phyloP scores from a whole-genome alignment of 23 red algal species.

The Chondrus crispus region DNA sequence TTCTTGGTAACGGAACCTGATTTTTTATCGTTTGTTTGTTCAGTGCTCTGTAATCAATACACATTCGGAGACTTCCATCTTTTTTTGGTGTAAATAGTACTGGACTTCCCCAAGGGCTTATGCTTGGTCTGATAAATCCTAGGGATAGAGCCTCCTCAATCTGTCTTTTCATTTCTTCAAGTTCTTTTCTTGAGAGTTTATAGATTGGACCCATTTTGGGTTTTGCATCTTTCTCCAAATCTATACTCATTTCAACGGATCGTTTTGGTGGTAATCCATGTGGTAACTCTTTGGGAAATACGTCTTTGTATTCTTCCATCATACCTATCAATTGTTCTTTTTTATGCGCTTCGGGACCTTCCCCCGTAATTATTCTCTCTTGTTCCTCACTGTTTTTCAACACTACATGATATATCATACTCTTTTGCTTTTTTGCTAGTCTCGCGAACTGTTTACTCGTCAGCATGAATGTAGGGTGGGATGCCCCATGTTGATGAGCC shows the following conservation, averaged over 20 bases:
- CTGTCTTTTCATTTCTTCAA: conserved; percentile 8
- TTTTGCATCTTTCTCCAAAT: not conserved
- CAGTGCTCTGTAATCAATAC: conserved; percentile 7
- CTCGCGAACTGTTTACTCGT: conserved; percentile 11
- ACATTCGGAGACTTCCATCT: not conserved
- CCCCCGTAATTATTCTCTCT: not conserved
- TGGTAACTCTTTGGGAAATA: not conserved
- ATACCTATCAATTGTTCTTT: not conserved
- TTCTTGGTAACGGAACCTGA: not conserved
- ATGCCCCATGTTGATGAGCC: not conserved
- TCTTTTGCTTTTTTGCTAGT: conserved; percentile 5
- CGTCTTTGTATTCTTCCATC: conserved; percentile 14
- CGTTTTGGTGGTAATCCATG: not conserved
- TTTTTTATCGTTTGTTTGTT: conserved; percentile 33
- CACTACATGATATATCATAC: not conserved
- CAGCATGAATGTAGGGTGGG: not conserved
- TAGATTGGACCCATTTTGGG: not conserved
- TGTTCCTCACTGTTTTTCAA: not conserved
- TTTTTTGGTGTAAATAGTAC: not conserved
- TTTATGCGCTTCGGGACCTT: not conserved
- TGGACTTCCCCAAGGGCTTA: conserved; percentile 18
- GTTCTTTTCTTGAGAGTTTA: not conserved
- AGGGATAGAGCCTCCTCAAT: not conserved
- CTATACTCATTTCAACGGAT: not conserved
- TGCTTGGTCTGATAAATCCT: conserved; percentile 25